Evolutionary conservation across 352 stramenopile species (phyloP).

Genomic region (Phytopythium litorale): DNA sequence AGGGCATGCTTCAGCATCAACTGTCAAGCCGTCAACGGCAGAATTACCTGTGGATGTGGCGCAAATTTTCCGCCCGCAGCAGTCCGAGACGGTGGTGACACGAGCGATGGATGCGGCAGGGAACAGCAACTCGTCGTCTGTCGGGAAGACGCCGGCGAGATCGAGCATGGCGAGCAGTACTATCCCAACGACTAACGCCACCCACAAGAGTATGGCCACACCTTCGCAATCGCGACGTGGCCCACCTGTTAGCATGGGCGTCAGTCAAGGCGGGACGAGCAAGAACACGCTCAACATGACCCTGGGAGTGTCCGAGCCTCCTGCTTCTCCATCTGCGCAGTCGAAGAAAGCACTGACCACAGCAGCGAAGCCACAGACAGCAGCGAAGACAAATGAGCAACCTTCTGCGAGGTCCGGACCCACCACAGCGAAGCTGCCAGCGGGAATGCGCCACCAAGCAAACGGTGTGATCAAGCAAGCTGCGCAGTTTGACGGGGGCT

Average conservation of each 20-base stretch:
- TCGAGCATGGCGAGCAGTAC: not conserved
- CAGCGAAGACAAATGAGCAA: not conserved
- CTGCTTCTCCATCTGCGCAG: not conserved
- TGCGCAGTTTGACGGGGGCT: not conserved
- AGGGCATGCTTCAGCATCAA: not conserved
- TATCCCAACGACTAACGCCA: not conserved
- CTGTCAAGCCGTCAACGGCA: not conserved
- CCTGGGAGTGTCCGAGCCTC: not conserved
- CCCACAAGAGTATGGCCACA: not conserved
- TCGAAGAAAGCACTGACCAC: not conserved
- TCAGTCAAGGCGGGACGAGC: not conserved
- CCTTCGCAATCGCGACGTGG: not conserved
- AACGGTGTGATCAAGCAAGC: not conserved
- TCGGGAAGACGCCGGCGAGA: not conserved
- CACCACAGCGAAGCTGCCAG: not conserved
- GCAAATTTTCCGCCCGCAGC: not conserved
- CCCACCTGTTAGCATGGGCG: not conserved
- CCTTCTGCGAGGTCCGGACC: not conserved
- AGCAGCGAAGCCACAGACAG: not conserved
- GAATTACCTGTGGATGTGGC: not conserved
- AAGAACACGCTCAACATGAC: not conserved
- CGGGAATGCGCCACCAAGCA: not conserved
- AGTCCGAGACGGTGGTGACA: not conserved
- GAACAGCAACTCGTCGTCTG: not conserved
- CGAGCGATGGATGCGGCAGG: not conserved